phyloP scores from a whole-genome alignment of 2,329 filamentous ascomycete species.

The Ramularia endophylla region DNA sequence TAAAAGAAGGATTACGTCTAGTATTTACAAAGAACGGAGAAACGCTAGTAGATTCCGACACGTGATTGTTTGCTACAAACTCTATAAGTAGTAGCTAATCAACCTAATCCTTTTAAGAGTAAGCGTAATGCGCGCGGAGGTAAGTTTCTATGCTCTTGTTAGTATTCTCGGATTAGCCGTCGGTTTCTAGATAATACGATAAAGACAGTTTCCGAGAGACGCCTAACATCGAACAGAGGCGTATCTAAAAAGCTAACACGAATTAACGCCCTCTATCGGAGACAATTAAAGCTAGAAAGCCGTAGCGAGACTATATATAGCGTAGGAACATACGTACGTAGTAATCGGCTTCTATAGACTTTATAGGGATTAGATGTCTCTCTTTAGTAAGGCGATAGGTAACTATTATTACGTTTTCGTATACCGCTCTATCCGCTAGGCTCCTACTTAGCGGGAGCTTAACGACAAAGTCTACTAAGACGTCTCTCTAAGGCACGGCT shows the following conservation, averaged over 20 bases:
- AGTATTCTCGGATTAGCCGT: not conserved
- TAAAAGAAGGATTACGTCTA: not conserved
- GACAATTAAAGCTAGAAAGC: not conserved
- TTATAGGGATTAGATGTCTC: no score
- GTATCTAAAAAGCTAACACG: not conserved
- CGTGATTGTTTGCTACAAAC: no score
- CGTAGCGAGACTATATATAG: not conserved
- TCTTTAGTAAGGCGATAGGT: not conserved
- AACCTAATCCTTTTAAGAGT: no score
- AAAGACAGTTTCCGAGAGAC: not conserved
- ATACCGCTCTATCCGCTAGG: not conserved
- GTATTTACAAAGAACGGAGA: constrained; percentile 1
- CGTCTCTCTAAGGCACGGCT: not conserved
- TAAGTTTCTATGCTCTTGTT: not conserved
- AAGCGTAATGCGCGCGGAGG: no score
- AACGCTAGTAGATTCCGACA: not conserved
- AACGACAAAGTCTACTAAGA: no score
- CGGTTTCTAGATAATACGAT: not conserved
- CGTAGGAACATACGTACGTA: no score
- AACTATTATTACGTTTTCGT: not conserved
- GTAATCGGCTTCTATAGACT: no score
- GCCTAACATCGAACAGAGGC: not conserved
- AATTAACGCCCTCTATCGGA: not conserved
- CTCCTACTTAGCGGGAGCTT: not conserved
- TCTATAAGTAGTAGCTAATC: no score